These are phyloP conservation scores for Solanum medicagineum DNA, from an alignment of 257 asterid genomes.

Conservation along the genomic window DNA sequence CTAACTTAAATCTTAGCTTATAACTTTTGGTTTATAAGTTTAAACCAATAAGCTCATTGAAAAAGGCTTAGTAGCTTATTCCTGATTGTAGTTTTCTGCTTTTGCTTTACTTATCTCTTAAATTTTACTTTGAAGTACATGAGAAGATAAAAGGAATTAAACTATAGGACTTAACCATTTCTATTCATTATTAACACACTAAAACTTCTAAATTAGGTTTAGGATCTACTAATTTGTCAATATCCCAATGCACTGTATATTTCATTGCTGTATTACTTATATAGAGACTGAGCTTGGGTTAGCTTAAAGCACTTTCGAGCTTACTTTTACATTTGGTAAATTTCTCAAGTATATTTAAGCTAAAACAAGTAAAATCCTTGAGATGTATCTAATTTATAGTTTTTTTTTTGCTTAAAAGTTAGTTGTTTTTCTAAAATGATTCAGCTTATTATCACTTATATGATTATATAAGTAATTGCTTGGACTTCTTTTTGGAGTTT, in stretches of 20 bases:
- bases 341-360: not conserved
- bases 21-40: no score
- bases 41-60: no score
- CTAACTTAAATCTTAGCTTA: no score
- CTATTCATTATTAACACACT: not conserved
- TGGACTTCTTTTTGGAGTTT: not conserved
- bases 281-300: not conserved
- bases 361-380: not conserved
- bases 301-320: not conserved
- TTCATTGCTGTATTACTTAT: not conserved
- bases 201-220: not conserved
- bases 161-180: not conserved
- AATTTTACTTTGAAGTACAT: not conserved
- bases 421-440: not conserved
- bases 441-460: not conserved
- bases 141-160: not conserved
- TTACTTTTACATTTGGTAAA: not conserved
- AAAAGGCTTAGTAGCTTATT: not conserved
- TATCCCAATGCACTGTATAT: not conserved
- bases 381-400: not conserved
- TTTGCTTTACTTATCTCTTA: not conserved
- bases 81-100: not conserved
- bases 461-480: not conserved
- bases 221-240: not conserved
- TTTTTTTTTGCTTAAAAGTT: no score